Evolutionary conservation across 805 yeast species (phyloP), one percentile per base, ranked within the genome.

Genomic region (Hanseniaspora jakobsenii): DNA sequence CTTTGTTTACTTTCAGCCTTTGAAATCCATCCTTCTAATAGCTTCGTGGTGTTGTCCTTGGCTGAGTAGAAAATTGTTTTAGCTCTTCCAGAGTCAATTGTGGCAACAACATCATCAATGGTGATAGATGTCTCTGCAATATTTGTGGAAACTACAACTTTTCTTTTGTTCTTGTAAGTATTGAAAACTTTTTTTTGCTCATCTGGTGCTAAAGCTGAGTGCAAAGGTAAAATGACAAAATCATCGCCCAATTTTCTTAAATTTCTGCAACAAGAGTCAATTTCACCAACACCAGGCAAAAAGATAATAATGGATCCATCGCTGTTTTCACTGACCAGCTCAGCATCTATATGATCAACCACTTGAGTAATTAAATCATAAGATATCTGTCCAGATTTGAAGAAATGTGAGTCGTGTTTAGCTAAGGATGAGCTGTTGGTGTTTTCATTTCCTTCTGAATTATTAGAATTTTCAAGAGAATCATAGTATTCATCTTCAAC

Each of bases 41-140:
- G 67, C 44, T 73, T 73, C 0, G 91, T 77, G 4, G 86, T 72
- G 52, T 81, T 81, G 13, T 76, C 66, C 29, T 64, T 67, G 0
- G 84, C 54, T 56, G 84, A 87, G 55, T 77, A 89, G 22, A 73
- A 71, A 54, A 83, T 72, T 13, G 78, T 77, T 54, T 89, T 89
- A 5, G 83, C 87, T 42, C 85, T 66, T 2, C 98, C 98, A 1
- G 82, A 65, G 56, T 89, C 97, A 34, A 89, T 72, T 1, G 89
- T 95, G 0, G 77, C 94, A 9, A 86, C 95, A 61, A 89, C 83
- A 61, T 89, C 98, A 13, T 95, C 84, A 45, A 89, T 89, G 1
- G 98, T 89, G 51, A 89, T 86, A 13, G 98, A 89, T 0, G 98
- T 89, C 62, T 89, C 98, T 0, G 98, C 98, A 48, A 89, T 83